A percentile compares a stretch with the other conserved stretches of the same genome.
Conservation (phyloP, 768 basidiomycete genomes). For the Pilatotrama ljubarskyi region DNA sequence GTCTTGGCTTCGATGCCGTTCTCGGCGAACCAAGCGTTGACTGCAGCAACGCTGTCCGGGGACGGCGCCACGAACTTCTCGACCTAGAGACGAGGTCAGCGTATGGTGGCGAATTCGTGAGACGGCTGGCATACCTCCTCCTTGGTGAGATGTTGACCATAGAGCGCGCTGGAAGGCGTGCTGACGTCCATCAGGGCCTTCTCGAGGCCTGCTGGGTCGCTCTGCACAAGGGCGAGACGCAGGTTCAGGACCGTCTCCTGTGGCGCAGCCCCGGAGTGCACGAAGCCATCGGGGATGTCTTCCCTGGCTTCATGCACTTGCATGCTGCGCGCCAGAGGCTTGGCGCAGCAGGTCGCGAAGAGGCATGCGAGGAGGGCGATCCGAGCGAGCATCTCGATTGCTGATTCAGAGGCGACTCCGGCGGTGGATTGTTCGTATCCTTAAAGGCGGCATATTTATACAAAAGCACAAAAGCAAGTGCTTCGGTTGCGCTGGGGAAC, state of each 20-base stretch:
- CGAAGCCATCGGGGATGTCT: constrained; percentile 32
- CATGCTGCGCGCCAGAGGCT: constrained; percentile 26
- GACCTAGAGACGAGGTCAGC: constrained; percentile 19
- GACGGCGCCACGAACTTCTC: constrained; percentile 30
- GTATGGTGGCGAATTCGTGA: background rate
- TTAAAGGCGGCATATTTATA: background rate
- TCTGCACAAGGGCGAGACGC: constrained; percentile 39
- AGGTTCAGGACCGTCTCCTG: constrained; percentile 35
- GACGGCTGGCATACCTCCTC: constrained; percentile 35
- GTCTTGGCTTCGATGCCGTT: constrained; percentile 29
- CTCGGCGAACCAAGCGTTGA: constrained; percentile 30
- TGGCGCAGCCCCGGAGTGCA: constrained; percentile 30
- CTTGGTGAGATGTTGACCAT: constrained; percentile 39
- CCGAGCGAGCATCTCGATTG: constrained; percentile 1
- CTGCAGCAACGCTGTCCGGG: constrained; percentile 28
- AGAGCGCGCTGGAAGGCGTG: constrained; percentile 36
- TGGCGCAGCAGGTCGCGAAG: constrained; percentile 21
- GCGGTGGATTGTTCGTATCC: background rate
- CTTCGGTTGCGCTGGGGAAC: background rate
- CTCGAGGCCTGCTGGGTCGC: constrained; percentile 39
- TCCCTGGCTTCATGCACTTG: constrained; percentile 33
- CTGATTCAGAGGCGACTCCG: constrained; percentile 1
- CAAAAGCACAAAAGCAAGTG: background rate
- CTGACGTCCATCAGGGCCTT: constrained; percentile 39
- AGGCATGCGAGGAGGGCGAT: constrained; percentile 22